Base-by-base conservation (phyloP, 441 rosid species). In the Rhodomyrtus psidioides region DNA sequence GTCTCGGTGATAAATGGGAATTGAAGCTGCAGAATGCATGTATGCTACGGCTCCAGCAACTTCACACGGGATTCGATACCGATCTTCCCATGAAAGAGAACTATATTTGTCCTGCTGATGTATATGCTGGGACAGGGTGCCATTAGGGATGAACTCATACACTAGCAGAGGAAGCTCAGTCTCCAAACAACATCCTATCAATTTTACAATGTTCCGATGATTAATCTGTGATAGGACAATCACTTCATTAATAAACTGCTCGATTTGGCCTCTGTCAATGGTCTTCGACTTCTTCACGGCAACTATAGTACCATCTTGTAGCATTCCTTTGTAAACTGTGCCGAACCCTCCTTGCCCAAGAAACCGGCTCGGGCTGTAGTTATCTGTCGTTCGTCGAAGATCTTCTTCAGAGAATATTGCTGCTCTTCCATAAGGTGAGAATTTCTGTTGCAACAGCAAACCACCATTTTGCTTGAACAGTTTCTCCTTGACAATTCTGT, bases 11-110 rank as follows among this genome's bases (percentile, higher is more conserved):
- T 87, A 91, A 28, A 93, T 88, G 60, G 93, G 93, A 28, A 86
- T 74, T 16, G 95, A 92, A 54, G 92, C 95, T 34, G 95, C 90
- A 60, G 90, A 93, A 85, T 94, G 96, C 92, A 93, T 89, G 83
- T 91, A 93, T 6, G 92, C 88, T 42, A 93, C 59, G 21, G 95
- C 94, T 88, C 90, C 93, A 3, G 94, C 92, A 17, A 90, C 93
- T 89, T 94, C 94, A 9, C 90, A 85, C 9, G 91, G 89, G 10
- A 93, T 89, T 84, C 89, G 56, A 55, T 90, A 57, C 6, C 91
- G 89, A 60, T 82, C 55, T 26, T 92, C 88, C 94, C 94, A 92
- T 42, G 90, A 82, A 85, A 92, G 89, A 5, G 89, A 84, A 46
- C 55, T 44, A 30, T 89, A 88, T 15, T 75, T 82, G 4, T 88